phyloP scores from a whole-genome alignment of 495 filamentous ascomycete species.

The Hapsidospora chrysogenum region DNA sequence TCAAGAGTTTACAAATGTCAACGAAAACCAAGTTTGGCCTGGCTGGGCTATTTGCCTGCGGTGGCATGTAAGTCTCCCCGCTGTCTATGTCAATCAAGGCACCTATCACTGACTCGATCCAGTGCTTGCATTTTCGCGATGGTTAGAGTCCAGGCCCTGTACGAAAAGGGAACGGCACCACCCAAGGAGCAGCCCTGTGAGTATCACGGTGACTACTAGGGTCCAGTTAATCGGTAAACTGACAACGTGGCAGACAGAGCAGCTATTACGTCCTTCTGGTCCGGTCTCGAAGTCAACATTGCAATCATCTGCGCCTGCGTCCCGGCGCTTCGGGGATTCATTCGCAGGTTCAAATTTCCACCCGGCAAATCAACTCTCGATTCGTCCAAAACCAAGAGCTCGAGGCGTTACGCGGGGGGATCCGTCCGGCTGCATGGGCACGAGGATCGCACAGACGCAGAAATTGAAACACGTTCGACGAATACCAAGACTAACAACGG shows the following conservation, averaged over 20 bases:
- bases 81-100: too few species aligned
- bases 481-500: too few species aligned
- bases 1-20: slow-evolving; percentile 10
- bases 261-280: slow-evolving; percentile 24
- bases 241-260: slow-evolving; percentile 2
- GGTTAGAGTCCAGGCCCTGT: slow-evolving; percentile 7
- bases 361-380: too few species aligned
- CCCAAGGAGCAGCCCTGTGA: not conserved
- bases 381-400: too few species aligned
- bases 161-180: slow-evolving; percentile 4
- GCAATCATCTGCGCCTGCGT: slow-evolving; percentile 32
- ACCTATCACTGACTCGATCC: too few species aligned
- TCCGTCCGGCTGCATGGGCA: too few species aligned
- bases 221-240: too few species aligned
- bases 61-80: slow-evolving; percentile 5
- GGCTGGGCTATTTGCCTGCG: slow-evolving; percentile 7
- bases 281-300: slow-evolving; percentile 29
- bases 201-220: too few species aligned
- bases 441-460: too few species aligned
- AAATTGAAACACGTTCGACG: too few species aligned
- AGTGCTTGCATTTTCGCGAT: slow-evolving; percentile 7
- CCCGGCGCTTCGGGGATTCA: slow-evolving; percentile 20
- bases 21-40: slow-evolving; percentile 7
- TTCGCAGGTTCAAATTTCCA: slow-evolving; percentile 13
- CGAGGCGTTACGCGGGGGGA: too few species aligned